Base-by-base conservation (phyloP, 2,329 filamentous ascomycete genomes). In the Ascochyta lentis region DNA sequence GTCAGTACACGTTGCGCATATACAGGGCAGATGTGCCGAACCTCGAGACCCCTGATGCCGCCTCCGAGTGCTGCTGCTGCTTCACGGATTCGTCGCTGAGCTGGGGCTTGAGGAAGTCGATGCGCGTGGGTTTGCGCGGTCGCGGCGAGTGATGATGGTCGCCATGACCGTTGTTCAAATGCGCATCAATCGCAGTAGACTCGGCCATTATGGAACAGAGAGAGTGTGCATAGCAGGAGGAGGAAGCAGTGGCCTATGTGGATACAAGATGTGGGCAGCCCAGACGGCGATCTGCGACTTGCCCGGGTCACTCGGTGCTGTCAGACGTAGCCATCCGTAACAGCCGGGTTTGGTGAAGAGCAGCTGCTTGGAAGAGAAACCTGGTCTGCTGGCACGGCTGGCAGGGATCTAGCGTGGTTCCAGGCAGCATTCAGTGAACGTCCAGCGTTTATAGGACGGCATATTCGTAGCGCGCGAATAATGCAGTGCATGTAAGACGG, bases 11-110 rank as follows among this genome's bases (percentile, higher is more conserved):
- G 35, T 10, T 38, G 12, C 24, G 31, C 34, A 26, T 37, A 19
- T n/a, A 40, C 13, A 24, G 27, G 10, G 31, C n/a, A 31, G 27
- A n/a, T 59, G 89, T 89, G 76, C 58, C 47, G n/a, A 55, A 73
- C 75, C 74, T 77, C 29, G 75, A 77, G 24, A 72, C 52, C 3
- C 65, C 71, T 12, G 75, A 76, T 6, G 49, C 56, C 65, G 68
- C 33, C 61, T 69, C 57, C 59, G 57, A 26, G 59, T 58, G 41
- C 39, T 61, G 63, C 39, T 58, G 41, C 39, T 61, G 63, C 39
- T 55, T 61, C 16, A 70, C 60, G 12, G 63, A 44, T 19, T 74
- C 72, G 13, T 77, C 71, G 53, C 66, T 70, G 26, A 72, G 61
- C 34, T 67, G 69, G 10, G 73, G 72, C 41, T 72, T 74, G 43